Base-by-base conservation (phyloP, 1,139 yeast species). In the Entelexis sorbosivorans region DNA sequence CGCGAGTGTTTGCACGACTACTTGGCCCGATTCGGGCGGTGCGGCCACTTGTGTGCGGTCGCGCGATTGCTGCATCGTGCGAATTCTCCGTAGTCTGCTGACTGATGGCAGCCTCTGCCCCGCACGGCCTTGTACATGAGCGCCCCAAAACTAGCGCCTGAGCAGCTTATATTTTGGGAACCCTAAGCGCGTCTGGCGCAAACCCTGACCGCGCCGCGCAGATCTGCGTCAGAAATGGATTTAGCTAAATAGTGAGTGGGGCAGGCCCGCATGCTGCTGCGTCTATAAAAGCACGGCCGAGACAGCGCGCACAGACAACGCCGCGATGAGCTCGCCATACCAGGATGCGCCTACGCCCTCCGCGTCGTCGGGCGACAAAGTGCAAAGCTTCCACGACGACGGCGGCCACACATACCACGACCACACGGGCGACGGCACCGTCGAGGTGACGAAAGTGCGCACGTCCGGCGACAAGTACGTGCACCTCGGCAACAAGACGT, bases 401-500 rank as follows among this genome's bases (percentile, higher is more conserved):
- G 29, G 13, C 31, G 31, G 10, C 13, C 14, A 28, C 31, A 28
- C 24, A 6, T 22, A 22, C 24, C 24, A 22, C 24, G 24, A 22
- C 24, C 24, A 22, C 24, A 22, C n/a, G 2, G 44, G 19, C 44
- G 35, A 38, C 17, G 46, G 17, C n/a, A 14, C 19, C 17, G 17
- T 42, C 13, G 33, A 48, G 38, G 46, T 56, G 36, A 20, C 45
- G 19, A 50, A 47, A 5, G 48, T 55, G 32, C 28, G 24, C 29
- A 52, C 55, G 11, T 47, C 52, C 9, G 58, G 59, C 20, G 52
- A 43, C 42, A 83, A 82, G 53, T 81, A 77, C 63, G 72, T 86
- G 54, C 80, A 73, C 60, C 76, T 86, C 59, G 96, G 95, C 16
- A 76, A 78, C 60, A 48, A 56, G 46, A 81, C 82, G 55, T 79